Percentiles rank a stretch among this genome's conserved stretches.
phyloP scores from a whole-genome alignment of 1,139 yeast species.

The Hanseniaspora gamundiae region DNA sequence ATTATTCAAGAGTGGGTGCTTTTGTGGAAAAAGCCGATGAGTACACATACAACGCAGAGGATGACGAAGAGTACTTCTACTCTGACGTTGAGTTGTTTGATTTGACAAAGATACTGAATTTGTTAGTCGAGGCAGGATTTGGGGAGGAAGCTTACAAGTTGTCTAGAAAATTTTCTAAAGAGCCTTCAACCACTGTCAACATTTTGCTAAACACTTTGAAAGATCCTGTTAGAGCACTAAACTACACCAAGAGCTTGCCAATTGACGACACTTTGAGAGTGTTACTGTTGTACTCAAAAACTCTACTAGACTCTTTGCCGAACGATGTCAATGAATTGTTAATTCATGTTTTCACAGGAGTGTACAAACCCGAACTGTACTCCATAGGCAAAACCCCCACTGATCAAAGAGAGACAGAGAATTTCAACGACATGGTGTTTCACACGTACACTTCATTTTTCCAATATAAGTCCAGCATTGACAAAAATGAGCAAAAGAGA shows the following conservation, averaged over 20 bases:
- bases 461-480: slow-evolving; percentile 35
- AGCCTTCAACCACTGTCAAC: slow-evolving; percentile 66
- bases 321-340: slow-evolving; percentile 71
- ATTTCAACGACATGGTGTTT: slow-evolving; percentile 30
- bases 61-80: slow-evolving; percentile 23
- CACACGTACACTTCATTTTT: slow-evolving; percentile 67
- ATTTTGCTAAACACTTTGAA: slow-evolving; percentile 58
- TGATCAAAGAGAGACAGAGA: slow-evolving; percentile 1
- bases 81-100: slow-evolving; percentile 36
- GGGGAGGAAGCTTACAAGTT: slow-evolving; percentile 56
- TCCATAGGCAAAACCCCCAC: slow-evolving; percentile 6
- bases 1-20: slow-evolving; percentile 28
- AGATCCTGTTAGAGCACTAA: slow-evolving; percentile 51
- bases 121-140: slow-evolving; percentile 61
- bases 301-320: slow-evolving; percentile 56
- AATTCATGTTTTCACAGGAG: slow-evolving; percentile 83
- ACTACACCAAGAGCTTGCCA: slow-evolving; percentile 55
- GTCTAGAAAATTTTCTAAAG: slow-evolving; percentile 53
- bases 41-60: slow-evolving; percentile 16
- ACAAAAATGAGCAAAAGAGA: slow-evolving; percentile 9
- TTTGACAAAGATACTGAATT: slow-evolving; percentile 52
- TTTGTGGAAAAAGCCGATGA: slow-evolving; percentile 26
- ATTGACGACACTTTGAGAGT: slow-evolving; percentile 73
- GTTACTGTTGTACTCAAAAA: slow-evolving; percentile 47
- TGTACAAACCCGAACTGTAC: slow-evolving; percentile 38